These are phyloP conservation scores for Pilobolus umbonatus DNA, from an alignment of 192 early-diverging fungal genomes.

Conservation along the genomic window DNA sequence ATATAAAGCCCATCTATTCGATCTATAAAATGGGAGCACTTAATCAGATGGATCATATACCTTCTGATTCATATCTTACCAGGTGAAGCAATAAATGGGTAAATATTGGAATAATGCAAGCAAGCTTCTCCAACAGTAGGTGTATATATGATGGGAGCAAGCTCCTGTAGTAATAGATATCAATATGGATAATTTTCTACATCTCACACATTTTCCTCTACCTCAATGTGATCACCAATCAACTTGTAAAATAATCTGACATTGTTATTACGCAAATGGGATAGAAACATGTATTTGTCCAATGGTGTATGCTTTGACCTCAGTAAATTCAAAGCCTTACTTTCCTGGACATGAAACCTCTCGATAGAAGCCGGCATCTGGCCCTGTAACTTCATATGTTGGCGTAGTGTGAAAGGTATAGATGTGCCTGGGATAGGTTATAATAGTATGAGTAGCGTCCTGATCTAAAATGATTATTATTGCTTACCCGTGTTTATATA, in stretches of 20 bases:
- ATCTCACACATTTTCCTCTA: constrained; percentile 23
- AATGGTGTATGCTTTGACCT: constrained; percentile 60
- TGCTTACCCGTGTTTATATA: no score
- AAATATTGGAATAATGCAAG: constrained; percentile 84
- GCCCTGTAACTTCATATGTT: constrained; percentile 59
- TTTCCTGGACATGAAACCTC: constrained; percentile 66
- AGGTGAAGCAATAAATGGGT: constrained; percentile 76
- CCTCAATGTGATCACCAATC: constrained; percentile 70
- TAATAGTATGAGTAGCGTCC: no score
- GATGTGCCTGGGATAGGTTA: constrained; percentile 54
- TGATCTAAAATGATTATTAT: no score
- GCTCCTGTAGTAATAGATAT: constrained; percentile 47
- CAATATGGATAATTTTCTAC: not conserved
- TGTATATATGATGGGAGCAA: constrained; percentile 77
- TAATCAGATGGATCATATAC: not conserved
- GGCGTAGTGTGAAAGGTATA: constrained; percentile 42
- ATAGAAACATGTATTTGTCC: constrained; percentile 85
- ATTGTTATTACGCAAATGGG: constrained; percentile 77
- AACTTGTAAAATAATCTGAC: constrained; percentile 80
- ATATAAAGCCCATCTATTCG: constrained; percentile 83
- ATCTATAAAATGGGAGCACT: not conserved
- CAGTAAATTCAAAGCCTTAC: constrained; percentile 68
- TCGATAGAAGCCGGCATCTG: constrained; percentile 73
- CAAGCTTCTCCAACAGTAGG: constrained; percentile 84
- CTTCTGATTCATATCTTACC: constrained; percentile 24